Percentiles rank a stretch among this genome's conserved stretches.
These are phyloP conservation scores for Aspergillus campestris DNA, from an alignment of 495 filamentous ascomycete genomes.

Conservation along the genomic window DNA sequence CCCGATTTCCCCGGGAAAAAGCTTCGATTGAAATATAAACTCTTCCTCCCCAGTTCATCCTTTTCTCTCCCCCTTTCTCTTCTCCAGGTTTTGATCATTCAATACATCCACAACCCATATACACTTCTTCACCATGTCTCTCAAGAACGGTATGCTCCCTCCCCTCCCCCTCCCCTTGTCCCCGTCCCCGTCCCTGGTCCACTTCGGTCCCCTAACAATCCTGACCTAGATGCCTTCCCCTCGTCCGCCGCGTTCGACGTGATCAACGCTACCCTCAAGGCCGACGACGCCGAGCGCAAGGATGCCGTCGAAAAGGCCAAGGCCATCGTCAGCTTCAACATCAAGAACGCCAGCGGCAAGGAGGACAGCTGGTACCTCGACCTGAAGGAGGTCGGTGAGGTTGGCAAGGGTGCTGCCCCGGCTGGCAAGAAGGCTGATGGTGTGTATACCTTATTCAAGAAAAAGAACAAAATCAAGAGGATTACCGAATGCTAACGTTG, in stretches of 20 bases:
- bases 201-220: slow-evolving; percentile 6
- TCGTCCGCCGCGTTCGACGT: slow-evolving; percentile 85
- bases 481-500: slow-evolving; percentile 1
- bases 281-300: slow-evolving; percentile 66
- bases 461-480: neutral
- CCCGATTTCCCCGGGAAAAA: slow-evolving; percentile 13
- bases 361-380: slow-evolving; percentile 89
- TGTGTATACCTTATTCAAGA: slow-evolving; percentile 30
- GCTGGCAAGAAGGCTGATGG: slow-evolving; percentile 71
- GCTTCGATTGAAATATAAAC: neutral
- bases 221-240: slow-evolving; percentile 68
- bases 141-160: slow-evolving; percentile 60
- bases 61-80: neutral
- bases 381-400: slow-evolving; percentile 79
- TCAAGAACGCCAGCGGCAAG: slow-evolving; percentile 79
- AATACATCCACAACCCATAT: neutral
- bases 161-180: neutral
- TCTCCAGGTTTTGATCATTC: neutral
- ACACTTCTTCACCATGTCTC: slow-evolving; percentile 53
- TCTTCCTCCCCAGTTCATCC: neutral
- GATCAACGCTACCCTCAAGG: slow-evolving; percentile 66
- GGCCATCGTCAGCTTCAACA: slow-evolving; percentile 80
- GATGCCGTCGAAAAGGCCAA: slow-evolving; percentile 80
- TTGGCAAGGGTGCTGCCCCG: slow-evolving; percentile 62
- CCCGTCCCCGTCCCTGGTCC: slow-evolving; percentile 5